A percentile compares a stretch with the other conserved stretches of the same genome.
These are phyloP conservation scores for Mycena sanguinolenta DNA, from an alignment of 768 basidiomycete species.

Conservation along the genomic window DNA sequence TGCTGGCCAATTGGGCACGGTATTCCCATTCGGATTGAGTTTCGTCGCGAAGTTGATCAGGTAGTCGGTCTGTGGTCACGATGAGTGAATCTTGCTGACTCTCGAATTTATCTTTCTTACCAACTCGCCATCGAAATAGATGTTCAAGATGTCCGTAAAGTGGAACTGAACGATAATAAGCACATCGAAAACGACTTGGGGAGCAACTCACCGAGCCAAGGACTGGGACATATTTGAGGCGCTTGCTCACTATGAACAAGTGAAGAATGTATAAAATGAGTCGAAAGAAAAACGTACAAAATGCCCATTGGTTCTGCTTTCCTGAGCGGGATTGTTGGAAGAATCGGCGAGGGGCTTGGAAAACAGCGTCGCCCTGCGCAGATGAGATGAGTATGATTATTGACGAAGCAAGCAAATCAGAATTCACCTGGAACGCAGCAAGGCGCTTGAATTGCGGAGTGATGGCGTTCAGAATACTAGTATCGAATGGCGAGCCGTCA, in stretches of 20 bases:
- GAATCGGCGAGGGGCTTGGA: slow-evolving; percentile 66
- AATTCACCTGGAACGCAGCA: slow-evolving; percentile 54
- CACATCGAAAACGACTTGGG: not conserved
- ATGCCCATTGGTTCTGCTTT: slow-evolving; percentile 56
- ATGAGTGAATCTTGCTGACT: too few species aligned
- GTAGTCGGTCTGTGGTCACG: slow-evolving; percentile 60
- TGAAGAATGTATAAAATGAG: not conserved
- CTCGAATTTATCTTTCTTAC: too few species aligned
- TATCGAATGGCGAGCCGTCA: slow-evolving; percentile 64
- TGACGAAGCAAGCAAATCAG: slow-evolving; percentile 19
- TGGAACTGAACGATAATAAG: slow-evolving; percentile 51
- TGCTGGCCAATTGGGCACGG: slow-evolving; percentile 58
- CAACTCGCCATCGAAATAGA: slow-evolving; percentile 58
- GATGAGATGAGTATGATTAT: not conserved
- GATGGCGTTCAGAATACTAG: slow-evolving; percentile 54
- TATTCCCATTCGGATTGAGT: slow-evolving; percentile 59
- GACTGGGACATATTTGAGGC: slow-evolving; percentile 56
- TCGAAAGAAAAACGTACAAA: slow-evolving; percentile 40
- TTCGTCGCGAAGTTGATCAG: slow-evolving; percentile 58
- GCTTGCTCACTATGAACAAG: slow-evolving; percentile 56
- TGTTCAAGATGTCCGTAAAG: slow-evolving; percentile 55
- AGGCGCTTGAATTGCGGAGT: slow-evolving; percentile 66
- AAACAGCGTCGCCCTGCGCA: slow-evolving; percentile 57
- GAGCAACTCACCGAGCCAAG: slow-evolving; percentile 57
- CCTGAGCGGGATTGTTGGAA: slow-evolving; percentile 57